Evolutionary conservation across 73 alveolate species (phyloP).

Genomic region (Effrenium voratum): DNA sequence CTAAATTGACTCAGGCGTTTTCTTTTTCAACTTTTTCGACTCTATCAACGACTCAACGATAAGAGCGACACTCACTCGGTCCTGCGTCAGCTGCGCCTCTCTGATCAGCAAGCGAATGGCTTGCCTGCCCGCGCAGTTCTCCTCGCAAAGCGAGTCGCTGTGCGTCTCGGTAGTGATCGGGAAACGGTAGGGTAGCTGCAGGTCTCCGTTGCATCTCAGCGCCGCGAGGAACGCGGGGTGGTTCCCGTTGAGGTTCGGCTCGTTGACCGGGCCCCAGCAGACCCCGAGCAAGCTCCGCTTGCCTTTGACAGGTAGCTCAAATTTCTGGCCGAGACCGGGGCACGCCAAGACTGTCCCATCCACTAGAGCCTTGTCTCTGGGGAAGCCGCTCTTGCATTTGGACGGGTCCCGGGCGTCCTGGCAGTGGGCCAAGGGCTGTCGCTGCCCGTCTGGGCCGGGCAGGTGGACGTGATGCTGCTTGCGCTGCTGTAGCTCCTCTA

Average conservation of each 20-base stretch:
- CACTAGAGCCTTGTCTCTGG: neutral
- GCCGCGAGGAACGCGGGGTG: slow-evolving; percentile 56
- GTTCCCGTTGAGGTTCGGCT: slow-evolving; percentile 11
- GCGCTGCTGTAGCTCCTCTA: slow-evolving; percentile 41
- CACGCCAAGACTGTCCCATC: neutral
- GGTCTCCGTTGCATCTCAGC: slow-evolving; percentile 29
- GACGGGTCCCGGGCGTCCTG: neutral
- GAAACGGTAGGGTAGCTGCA: slow-evolving; percentile 53
- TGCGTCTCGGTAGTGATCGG: slow-evolving; percentile 17
- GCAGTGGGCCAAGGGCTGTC: slow-evolving; percentile 42
- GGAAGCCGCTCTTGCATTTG: slow-evolving; percentile 37
- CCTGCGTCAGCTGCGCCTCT: neutral
- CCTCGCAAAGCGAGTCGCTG: neutral
- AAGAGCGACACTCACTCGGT: too few relatives aligned
- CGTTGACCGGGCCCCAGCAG: slow-evolving; percentile 34
- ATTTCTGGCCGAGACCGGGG: neutral
- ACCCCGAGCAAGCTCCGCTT: slow-evolving; percentile 18
- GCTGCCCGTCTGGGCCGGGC: neutral
- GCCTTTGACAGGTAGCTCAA: slow-evolving; percentile 37
- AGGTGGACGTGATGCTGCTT: slow-evolving; percentile 31
- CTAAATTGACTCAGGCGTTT: too few relatives aligned
- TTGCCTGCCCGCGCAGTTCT: neutral
- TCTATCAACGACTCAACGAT: too few relatives aligned
- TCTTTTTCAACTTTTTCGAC: too few relatives aligned
- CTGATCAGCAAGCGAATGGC: neutral